Base-by-base conservation (phyloP, 2,329 filamentous ascomycete species). In the Cladosporium sp. region DNA sequence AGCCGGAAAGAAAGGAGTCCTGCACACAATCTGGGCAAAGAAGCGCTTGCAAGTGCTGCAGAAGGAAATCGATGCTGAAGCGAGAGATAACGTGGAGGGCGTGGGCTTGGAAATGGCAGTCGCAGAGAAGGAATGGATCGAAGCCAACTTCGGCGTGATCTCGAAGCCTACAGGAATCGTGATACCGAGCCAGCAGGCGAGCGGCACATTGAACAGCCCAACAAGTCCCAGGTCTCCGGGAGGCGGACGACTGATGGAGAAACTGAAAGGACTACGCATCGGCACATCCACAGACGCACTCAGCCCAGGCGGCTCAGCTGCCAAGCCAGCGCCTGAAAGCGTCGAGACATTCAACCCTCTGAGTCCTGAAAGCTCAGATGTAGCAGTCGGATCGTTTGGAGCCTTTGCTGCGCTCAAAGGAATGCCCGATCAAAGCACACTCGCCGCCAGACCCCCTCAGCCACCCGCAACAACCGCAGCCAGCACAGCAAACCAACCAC, bases 11-110 rank as follows among this genome's bases (percentile, higher is more conserved):
- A 88, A 90, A 63, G 92, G 92, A 1, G 90, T 96, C 1, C 75
- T 96, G 60, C 92, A 96, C 70, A 96, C 90, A 1, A 85, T 93
- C 59, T 97, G 92, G 91, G 92, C 90, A 17, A 92, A 92, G 78
- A 88, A 89, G 72, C 81, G 92, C 42, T 76, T 96, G 20, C 84
- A 85, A 34, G 86, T 89, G 62, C 77, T 96, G 50, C 84, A 91
- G 54, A 80, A 80, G 59, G 92, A 96, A 77, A 93, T 96, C 65
- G 84, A 83, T 9, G 77, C 78, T 7, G 92, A 96, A 76, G 82
- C 88, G 69, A 82, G 82, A 65, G 78, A 80, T 63, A 96, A 95
- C 69, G 82, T 83, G 12, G 92, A 96, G 75, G 89, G 92, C 19
- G 84, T 96, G 17, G 92, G 89, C 1, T 76, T 95, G 58, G 85